These are phyloP conservation scores for Saccharomycopsis lassenensis DNA, from an alignment of 805 yeast genomes.

Conservation along the genomic window DNA sequence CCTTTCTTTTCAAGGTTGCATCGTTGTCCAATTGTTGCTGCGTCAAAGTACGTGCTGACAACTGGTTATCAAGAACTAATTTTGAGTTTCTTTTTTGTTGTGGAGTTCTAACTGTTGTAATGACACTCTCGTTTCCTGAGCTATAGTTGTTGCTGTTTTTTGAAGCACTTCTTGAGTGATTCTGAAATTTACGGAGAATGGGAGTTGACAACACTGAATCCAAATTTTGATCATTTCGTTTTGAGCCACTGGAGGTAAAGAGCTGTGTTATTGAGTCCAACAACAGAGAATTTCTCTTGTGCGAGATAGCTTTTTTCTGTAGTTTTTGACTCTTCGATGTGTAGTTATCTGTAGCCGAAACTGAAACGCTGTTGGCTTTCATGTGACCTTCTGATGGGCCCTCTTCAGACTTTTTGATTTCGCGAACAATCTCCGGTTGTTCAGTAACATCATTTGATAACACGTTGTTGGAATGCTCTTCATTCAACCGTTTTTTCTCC, in stretches of 20 bases:
- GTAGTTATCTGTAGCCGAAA: conserved; percentile 9
- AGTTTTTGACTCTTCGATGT: background rate
- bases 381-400: conserved; percentile 5
- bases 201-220: conserved; percentile 10
- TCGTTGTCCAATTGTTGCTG: too few relatives aligned
- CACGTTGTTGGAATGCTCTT: background rate
- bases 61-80: too few relatives aligned
- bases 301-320: background rate
- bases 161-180: conserved; percentile 8
- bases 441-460: background rate
- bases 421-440: background rate
- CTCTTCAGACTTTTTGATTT: background rate
- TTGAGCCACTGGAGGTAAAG: background rate
- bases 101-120: too few relatives aligned
- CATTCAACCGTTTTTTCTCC: conserved; percentile 1
- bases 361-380: conserved; percentile 15
- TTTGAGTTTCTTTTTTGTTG: too few relatives aligned
- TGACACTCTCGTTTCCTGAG: too few relatives aligned
- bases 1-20: too few relatives aligned
- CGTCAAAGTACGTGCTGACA: too few relatives aligned
- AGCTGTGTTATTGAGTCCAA: conserved; percentile 10
- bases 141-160: background rate
- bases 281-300: conserved; percentile 6
- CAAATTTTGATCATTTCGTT: conserved; percentile 3
- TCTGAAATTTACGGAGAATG: background rate